Conservation (phyloP, 108 stramenopile genomes). For the Fragilariopsis cylindrus region DNA sequence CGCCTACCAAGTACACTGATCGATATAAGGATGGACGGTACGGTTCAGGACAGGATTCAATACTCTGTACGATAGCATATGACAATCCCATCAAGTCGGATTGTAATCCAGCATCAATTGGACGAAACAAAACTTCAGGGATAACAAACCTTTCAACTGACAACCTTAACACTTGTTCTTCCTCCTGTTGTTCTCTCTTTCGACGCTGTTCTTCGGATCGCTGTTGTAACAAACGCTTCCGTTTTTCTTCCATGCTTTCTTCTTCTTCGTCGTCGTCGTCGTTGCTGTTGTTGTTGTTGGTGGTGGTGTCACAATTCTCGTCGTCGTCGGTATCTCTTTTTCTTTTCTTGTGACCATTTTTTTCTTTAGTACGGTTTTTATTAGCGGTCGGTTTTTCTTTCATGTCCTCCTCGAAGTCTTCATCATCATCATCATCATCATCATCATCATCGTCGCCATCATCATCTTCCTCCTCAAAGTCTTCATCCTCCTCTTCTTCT, state of each 20-base stretch:
- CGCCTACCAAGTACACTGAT: slow-evolving; percentile 84
- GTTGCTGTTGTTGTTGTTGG: slow-evolving; percentile 12
- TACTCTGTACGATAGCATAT: slow-evolving; percentile 78
- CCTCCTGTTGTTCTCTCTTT: slow-evolving; percentile 52
- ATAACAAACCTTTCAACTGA: slow-evolving; percentile 91
- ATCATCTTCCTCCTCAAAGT: slow-evolving; percentile 20
- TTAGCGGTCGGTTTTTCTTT: slow-evolving; percentile 24
- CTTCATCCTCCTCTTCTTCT: slow-evolving; percentile 26
- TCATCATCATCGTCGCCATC: slow-evolving; percentile 28
- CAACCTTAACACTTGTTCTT: slow-evolving; percentile 75
- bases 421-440: slow-evolving; percentile 19
- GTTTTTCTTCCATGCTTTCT: slow-evolving; percentile 64
- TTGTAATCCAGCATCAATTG: slow-evolving; percentile 85
- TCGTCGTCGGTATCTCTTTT: not conserved
- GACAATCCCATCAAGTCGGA: slow-evolving; percentile 75
- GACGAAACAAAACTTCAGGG: slow-evolving; percentile 93
- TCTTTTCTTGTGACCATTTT: slow-evolving; percentile 13
- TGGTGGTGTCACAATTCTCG: not conserved
- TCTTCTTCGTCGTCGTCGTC: slow-evolving; percentile 69
- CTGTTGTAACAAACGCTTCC: slow-evolving; percentile 57
- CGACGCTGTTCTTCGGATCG: slow-evolving; percentile 66
- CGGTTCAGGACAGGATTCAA: slow-evolving; percentile 67
- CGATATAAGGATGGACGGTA: slow-evolving; percentile 80
- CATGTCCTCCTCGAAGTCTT: slow-evolving; percentile 26
- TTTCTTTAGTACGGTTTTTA: slow-evolving; percentile 8